Evolutionary conservation across 805 yeast species (phyloP).

Genomic region (Saccharomyces mikatae): DNA sequence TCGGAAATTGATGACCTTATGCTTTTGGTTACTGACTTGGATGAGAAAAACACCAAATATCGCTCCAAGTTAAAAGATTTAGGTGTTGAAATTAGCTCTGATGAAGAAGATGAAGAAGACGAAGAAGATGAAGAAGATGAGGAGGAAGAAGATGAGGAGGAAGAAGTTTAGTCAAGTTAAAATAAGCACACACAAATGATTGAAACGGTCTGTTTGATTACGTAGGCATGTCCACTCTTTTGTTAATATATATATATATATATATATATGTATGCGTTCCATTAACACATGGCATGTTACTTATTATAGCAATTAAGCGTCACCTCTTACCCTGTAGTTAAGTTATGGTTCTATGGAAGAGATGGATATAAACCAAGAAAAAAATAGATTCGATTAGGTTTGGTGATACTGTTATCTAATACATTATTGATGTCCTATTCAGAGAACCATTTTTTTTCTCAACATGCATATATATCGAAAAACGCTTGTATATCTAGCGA

Average conservation of each 20-base stretch:
- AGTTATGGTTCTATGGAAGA: not conserved
- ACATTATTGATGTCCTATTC: too few relatives aligned
- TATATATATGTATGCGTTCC: not conserved
- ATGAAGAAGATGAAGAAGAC: constrained; percentile 61
- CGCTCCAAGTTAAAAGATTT: constrained; percentile 42
- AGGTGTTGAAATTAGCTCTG: constrained; percentile 61
- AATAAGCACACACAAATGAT: constrained; percentile 15
- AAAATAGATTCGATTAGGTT: not conserved
- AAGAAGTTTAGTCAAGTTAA: constrained; percentile 26
- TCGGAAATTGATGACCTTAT: constrained; percentile 55
- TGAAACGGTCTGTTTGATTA: not conserved
- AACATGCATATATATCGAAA: not conserved
- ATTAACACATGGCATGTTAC: not conserved
- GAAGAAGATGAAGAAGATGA: constrained; percentile 45
- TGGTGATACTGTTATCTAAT: not conserved
- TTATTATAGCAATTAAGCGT: not conserved
- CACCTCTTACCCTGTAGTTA: not conserved
- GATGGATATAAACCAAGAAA: too few relatives aligned
- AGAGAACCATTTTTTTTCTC: not conserved
- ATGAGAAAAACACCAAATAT: constrained; percentile 55
- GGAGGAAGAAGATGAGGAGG: constrained; percentile 40
- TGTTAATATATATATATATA: not conserved
- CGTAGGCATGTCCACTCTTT: not conserved
- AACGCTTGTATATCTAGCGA: not conserved
- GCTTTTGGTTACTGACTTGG: constrained; percentile 68